Evolutionary conservation across 768 basidiomycete species (phyloP).

Genomic region (Ramaria sp.): DNA sequence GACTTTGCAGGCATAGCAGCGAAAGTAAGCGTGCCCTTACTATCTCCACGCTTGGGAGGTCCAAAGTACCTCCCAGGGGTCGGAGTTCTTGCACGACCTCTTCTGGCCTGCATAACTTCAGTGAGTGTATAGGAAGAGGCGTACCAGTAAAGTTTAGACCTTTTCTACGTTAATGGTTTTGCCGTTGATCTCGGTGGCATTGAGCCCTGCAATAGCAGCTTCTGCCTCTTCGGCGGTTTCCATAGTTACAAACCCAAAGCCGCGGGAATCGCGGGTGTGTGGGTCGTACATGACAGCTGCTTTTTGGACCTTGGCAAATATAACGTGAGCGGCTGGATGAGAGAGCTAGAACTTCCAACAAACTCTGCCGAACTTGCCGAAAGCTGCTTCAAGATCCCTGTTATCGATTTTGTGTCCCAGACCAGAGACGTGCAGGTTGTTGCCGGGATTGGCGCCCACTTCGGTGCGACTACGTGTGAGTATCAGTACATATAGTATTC

Average conservation of each 20-base stretch:
- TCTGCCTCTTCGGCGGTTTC: slow-evolving; percentile 81
- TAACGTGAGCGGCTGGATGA: background rate
- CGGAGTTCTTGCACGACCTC: slow-evolving; percentile 81
- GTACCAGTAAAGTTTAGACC: slow-evolving; percentile 26
- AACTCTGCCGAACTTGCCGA: slow-evolving; percentile 81
- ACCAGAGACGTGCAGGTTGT: slow-evolving; percentile 56
- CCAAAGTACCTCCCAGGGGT: slow-evolving; percentile 95
- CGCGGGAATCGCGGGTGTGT: slow-evolving; percentile 60
- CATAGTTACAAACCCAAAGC: slow-evolving; percentile 88
- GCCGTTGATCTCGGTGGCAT: slow-evolving; percentile 78
- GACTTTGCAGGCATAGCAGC: background rate
- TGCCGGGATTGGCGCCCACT: slow-evolving; percentile 44
- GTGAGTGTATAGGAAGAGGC: background rate
- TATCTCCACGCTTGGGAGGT: slow-evolving; percentile 70
- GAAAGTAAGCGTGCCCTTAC: slow-evolving; percentile 26
- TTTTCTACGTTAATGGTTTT: slow-evolving; percentile 85
- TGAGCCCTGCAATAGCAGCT: slow-evolving; percentile 76
- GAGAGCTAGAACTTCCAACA: slow-evolving; percentile 17
- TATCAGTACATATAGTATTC: background rate
- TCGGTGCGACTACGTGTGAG: slow-evolving; percentile 13
- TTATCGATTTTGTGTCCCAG: slow-evolving; percentile 59
- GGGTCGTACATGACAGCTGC: slow-evolving; percentile 58
- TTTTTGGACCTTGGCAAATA: slow-evolving; percentile 42
- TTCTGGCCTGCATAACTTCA: slow-evolving; percentile 51
- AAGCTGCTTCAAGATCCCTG: slow-evolving; percentile 79